Percentiles rank a stretch among this genome's conserved stretches.
Evolutionary conservation across 2,329 filamentous ascomycete genomes (phyloP).

Genomic region (Macrophomina pseudophaseolina): DNA sequence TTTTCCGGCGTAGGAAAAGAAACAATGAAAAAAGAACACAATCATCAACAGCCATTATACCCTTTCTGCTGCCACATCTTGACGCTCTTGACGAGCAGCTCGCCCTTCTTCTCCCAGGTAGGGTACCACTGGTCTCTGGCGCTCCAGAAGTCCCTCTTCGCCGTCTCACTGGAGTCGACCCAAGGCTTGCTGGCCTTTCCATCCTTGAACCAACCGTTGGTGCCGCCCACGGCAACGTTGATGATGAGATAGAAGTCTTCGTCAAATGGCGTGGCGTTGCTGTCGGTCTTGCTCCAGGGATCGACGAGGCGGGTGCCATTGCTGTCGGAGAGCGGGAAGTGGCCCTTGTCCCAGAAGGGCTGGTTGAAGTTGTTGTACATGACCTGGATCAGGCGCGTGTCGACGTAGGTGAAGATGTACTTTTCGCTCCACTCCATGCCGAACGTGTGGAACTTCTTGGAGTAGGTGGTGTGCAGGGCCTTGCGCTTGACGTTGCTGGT

Average conservation of each 20-base stretch:
- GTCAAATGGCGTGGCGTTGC: slow-evolving; percentile 73
- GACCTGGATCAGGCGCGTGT: slow-evolving; percentile 78
- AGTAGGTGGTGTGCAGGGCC: slow-evolving; percentile 76
- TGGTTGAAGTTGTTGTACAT: slow-evolving; percentile 75
- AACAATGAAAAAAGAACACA: too few species aligned
- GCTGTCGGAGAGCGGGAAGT: slow-evolving; percentile 66
- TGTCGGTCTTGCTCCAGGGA: slow-evolving; percentile 67
- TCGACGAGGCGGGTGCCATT: slow-evolving; percentile 71
- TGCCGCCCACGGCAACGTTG: slow-evolving; percentile 76
- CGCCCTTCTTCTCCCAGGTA: slow-evolving; percentile 69
- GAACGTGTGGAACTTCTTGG: slow-evolving; percentile 73
- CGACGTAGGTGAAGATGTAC: slow-evolving; percentile 86
- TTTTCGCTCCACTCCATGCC: slow-evolving; percentile 87
- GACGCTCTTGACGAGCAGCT: slow-evolving; percentile 72
- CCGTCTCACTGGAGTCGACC: slow-evolving; percentile 70
- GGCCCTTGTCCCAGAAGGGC: slow-evolving; percentile 70
- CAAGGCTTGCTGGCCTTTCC: slow-evolving; percentile 75
- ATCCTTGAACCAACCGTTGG: slow-evolving; percentile 85
- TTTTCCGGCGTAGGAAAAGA: neutral
- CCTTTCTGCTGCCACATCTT: slow-evolving; percentile 58
- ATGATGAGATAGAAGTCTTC: slow-evolving; percentile 76
- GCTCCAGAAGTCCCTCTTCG: slow-evolving; percentile 78
- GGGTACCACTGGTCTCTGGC: slow-evolving; percentile 68
- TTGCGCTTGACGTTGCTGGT: slow-evolving; percentile 77
- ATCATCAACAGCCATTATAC: slow-evolving; percentile 50